Base-by-base conservation (phyloP, 306 rosid genomes). In the Sophora flavescens region DNA sequence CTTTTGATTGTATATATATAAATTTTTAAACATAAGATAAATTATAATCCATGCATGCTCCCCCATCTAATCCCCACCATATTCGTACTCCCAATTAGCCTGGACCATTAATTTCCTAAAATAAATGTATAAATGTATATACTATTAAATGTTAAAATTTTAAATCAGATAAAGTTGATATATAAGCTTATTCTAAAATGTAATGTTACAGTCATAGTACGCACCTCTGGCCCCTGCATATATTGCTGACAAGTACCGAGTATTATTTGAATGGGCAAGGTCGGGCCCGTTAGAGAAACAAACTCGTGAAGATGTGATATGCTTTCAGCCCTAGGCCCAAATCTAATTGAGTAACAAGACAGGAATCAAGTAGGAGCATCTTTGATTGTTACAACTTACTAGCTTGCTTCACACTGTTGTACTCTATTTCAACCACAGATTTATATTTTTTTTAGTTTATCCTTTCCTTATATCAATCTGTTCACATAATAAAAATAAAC, bases 271-370 rank as follows among this genome's bases (percentile, higher is more conserved):
- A 4, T 56, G 7, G 38, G 41, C 16, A 57, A 13, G 26, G 6
- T 72, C 30, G 48, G 8, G 78, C 13, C 52, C 17, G 6, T 45
- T 44, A 5, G 68, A 45, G 48, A 73, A 26, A 60, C 30, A 60
- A 45, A 32, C 0, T 59, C 1, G 45, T 9, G 9, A 44, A 41
- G 12, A 60, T 60, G 47, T 73, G 13, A 18, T 28, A 9, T 30
- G 69, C 5, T 73, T 60, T 60, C 32, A 58, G 8, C 18, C 35
- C 18, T 58, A 58, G 78, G 69, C 78, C 68, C 48, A 47, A 0
- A 35, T 74, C 38, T 3, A 48, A 4, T 61, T 60, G 32, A 42
- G 42, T 17, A 57, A 26, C 32, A 32, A 26, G 13, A 11, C 56
- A 62, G 18, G 67, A 54, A 12, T 41, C 44, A 39, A 30, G 32